Conservation (phyloP, 106 monocot species). For the Gastrodia elata region DNA sequence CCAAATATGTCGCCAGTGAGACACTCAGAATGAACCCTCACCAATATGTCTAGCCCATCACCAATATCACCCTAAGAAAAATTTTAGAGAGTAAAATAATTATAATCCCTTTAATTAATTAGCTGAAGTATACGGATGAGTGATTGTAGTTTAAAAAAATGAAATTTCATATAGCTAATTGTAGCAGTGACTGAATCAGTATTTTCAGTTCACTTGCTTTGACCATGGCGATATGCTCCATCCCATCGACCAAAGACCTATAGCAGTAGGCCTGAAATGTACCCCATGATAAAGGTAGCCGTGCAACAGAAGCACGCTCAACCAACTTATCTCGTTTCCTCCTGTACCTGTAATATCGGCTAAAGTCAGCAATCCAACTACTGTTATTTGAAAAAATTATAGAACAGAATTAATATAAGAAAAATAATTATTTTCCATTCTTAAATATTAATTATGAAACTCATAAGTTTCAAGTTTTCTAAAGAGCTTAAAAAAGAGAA, state of each 20-base stretch:
- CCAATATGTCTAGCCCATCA: constrained; percentile 75
- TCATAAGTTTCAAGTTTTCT: not conserved
- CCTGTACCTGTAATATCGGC: constrained; percentile 50
- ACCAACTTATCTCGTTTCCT: constrained; percentile 90
- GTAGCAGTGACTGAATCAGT: not conserved
- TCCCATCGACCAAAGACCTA: constrained; percentile 82
- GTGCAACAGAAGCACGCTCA: constrained; percentile 60
- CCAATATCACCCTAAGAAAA: constrained; percentile 75
- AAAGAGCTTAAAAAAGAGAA: not conserved
- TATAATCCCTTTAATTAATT: not conserved
- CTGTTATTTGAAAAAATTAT: not conserved
- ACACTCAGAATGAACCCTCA: constrained; percentile 93
- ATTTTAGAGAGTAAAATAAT: not conserved
- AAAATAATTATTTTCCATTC: not conserved
- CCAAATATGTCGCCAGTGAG: constrained; percentile 73
- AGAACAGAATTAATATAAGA: not conserved
- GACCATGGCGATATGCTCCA: constrained; percentile 96
- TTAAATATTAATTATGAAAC: not conserved
- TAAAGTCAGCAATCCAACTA: not conserved
- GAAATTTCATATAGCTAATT: not conserved
- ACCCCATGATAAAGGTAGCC: constrained; percentile 72
- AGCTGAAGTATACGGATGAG: not conserved
- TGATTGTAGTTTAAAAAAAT: not conserved
- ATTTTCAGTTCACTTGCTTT: constrained; percentile 35
- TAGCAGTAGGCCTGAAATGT: constrained; percentile 72